phyloP scores from a whole-genome alignment of 805 yeast genomes.

The Ogataea neopini region DNA sequence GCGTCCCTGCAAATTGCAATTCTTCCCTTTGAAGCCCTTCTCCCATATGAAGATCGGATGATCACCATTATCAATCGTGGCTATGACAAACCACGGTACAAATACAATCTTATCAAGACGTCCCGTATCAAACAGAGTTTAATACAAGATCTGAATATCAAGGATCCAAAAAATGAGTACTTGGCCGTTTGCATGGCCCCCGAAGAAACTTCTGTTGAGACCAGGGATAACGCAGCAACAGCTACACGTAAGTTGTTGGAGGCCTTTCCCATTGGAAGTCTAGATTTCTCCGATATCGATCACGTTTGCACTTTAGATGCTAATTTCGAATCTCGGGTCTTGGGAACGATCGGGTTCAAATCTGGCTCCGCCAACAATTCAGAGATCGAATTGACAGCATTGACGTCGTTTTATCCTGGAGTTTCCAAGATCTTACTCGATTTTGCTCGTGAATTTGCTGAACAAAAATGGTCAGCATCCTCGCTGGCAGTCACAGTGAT shows the following conservation, averaged over 20 bases:
- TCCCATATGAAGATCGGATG: conserved; percentile 24
- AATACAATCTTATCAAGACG: conserved; percentile 43
- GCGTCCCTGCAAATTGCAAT: background rate
- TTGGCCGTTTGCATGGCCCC: conserved; percentile 18
- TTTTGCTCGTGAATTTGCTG: conserved; percentile 19
- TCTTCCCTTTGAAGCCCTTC: background rate
- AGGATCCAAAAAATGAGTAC: conserved; percentile 27
- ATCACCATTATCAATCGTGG: conserved; percentile 47
- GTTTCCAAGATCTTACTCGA: conserved; percentile 29
- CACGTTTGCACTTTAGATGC: conserved; percentile 24
- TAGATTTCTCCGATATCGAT: conserved; percentile 11
- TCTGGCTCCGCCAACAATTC: conserved; percentile 16
- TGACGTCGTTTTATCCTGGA: conserved; percentile 51
- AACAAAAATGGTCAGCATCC: conserved; percentile 12
- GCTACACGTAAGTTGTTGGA: conserved; percentile 21
- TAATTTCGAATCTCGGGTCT: conserved; percentile 24
- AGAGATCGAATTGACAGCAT: conserved; percentile 49
- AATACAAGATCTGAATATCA: conserved; percentile 28
- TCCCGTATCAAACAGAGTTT: conserved; percentile 41
- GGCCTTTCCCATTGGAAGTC: conserved; percentile 16
- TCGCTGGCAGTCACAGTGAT: conserved; percentile 44
- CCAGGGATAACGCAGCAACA: conserved; percentile 21
- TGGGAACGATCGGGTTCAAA: conserved; percentile 41
- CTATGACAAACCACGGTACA: conserved; percentile 47
- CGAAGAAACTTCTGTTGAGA: conserved; percentile 3